phyloP scores from a whole-genome alignment of 129 eudicot genomes.

The Pulicaria dysenterica region DNA sequence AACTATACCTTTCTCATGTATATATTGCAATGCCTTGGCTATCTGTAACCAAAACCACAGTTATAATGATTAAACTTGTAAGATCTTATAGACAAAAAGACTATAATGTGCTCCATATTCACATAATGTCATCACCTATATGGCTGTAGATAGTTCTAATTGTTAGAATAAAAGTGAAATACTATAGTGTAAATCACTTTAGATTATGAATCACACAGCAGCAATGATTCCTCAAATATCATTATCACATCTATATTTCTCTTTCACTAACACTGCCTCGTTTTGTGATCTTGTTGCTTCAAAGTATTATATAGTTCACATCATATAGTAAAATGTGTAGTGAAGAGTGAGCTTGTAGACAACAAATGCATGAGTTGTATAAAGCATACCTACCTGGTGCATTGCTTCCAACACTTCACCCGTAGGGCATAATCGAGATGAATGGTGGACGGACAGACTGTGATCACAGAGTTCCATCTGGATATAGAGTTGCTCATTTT shows the following conservation, averaged over 20 bases:
- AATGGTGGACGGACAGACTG: conserved; percentile 52
- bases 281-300: too few species aligned
- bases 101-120: too few species aligned
- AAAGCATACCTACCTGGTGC: conserved; percentile 59
- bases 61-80: neutral
- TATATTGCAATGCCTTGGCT: conserved; percentile 72
- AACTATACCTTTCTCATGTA: conserved; percentile 80
- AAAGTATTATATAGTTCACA: too few species aligned
- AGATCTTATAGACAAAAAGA: too few species aligned
- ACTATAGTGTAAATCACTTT: too few species aligned
- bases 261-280: too few species aligned
- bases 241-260: too few species aligned
- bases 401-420: conserved; percentile 60
- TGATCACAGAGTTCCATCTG: conserved; percentile 96
- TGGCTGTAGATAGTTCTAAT: too few species aligned
- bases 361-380: neutral
- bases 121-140: too few species aligned
- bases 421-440: conserved; percentile 41
- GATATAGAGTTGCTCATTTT: conserved; percentile 78
- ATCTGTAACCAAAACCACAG: conserved; percentile 49
- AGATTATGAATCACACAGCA: neutral
- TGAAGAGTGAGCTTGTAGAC: neutral
- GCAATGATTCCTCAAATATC: neutral
- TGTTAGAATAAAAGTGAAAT: too few species aligned
- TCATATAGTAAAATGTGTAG: too few species aligned